phyloP scores from a whole-genome alignment of 73 alveolate species.

The Halteria grandinella region DNA sequence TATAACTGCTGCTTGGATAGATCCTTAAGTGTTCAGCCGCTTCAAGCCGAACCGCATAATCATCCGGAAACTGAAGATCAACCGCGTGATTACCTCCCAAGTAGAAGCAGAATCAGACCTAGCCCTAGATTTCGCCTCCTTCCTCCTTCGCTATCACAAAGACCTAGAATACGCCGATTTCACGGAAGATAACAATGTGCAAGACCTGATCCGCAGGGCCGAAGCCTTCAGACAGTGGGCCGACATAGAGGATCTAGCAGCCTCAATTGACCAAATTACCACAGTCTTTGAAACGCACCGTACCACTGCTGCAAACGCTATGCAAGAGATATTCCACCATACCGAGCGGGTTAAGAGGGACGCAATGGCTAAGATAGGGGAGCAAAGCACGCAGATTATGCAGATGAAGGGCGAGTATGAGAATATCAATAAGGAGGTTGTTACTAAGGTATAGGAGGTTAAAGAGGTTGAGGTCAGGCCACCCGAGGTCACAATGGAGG shows the following conservation, averaged over 20 bases:
- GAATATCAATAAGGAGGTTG: too few relatives aligned
- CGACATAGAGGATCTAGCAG: conserved; percentile 65
- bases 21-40: conserved; percentile 45
- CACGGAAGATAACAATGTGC: conserved; percentile 17
- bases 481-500: conserved; percentile 9
- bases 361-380: background rate
- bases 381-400: background rate
- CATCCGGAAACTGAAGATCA: conserved; percentile 49
- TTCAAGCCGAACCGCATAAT: conserved; percentile 56
- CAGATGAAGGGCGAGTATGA: conserved; percentile 1
- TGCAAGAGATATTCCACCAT: conserved; percentile 37
- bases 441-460: conserved; percentile 36
- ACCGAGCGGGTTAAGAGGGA: conserved; percentile 27
- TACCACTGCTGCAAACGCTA: conserved; percentile 53
- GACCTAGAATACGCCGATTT: conserved; percentile 51
- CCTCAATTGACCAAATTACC: conserved; percentile 34
- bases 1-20: background rate
- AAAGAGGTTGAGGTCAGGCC: conserved; percentile 13
- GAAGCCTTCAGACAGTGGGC: conserved; percentile 57
- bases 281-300: conserved; percentile 45
- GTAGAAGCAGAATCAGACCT: conserved; percentile 37
- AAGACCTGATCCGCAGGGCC: conserved; percentile 32
- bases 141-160: conserved; percentile 39
- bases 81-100: background rate
- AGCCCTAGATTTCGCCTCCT: conserved; percentile 47